A percentile compares a stretch with the other conserved stretches of the same genome.
phyloP scores from a whole-genome alignment of 805 yeast genomes.

The Lipomyces lipofer region DNA sequence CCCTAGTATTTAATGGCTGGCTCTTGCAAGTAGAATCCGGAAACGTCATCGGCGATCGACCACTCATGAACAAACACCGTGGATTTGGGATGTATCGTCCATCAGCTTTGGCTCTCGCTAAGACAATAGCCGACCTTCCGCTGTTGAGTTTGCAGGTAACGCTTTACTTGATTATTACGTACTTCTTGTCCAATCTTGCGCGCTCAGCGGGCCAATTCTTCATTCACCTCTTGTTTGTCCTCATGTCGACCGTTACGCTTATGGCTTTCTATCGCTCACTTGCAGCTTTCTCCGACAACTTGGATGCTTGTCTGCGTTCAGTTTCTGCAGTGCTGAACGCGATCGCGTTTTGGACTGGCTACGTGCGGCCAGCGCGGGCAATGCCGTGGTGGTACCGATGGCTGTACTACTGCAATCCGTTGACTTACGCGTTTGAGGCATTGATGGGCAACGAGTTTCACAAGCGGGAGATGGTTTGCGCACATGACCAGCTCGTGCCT shows the following conservation, averaged over 20 bases:
- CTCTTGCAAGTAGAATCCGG: slow-evolving; percentile 58
- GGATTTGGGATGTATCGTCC: slow-evolving; percentile 60
- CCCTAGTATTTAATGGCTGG: slow-evolving; percentile 48
- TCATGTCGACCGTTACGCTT: slow-evolving; percentile 46
- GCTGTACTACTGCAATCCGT: slow-evolving; percentile 60
- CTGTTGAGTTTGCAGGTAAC: slow-evolving; percentile 47
- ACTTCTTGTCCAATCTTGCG: slow-evolving; percentile 57
- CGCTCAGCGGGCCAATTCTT: slow-evolving; percentile 58
- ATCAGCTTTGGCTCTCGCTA: slow-evolving; percentile 64
- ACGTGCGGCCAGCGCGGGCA: slow-evolving; percentile 48
- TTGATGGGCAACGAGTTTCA: slow-evolving; percentile 67
- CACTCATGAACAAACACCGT: slow-evolving; percentile 64
- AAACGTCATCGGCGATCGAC: slow-evolving; percentile 51
- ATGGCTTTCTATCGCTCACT: slow-evolving; percentile 50
- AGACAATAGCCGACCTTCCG: slow-evolving; percentile 62
- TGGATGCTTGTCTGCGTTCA: slow-evolving; percentile 48
- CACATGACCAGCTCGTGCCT: slow-evolving; percentile 50
- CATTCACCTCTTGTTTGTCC: slow-evolving; percentile 46
- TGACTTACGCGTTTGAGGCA: slow-evolving; percentile 61
- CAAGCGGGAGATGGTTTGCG: slow-evolving; percentile 56
- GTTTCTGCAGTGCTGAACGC: slow-evolving; percentile 46
- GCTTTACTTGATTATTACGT: slow-evolving; percentile 52
- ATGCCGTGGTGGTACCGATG: slow-evolving; percentile 75
- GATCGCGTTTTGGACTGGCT: slow-evolving; percentile 49
- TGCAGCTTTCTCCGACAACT: slow-evolving; percentile 38